Conservation (phyloP, 1,284 basidiomycete genomes). For the Ceratorhiza oryzae-sativae region DNA sequence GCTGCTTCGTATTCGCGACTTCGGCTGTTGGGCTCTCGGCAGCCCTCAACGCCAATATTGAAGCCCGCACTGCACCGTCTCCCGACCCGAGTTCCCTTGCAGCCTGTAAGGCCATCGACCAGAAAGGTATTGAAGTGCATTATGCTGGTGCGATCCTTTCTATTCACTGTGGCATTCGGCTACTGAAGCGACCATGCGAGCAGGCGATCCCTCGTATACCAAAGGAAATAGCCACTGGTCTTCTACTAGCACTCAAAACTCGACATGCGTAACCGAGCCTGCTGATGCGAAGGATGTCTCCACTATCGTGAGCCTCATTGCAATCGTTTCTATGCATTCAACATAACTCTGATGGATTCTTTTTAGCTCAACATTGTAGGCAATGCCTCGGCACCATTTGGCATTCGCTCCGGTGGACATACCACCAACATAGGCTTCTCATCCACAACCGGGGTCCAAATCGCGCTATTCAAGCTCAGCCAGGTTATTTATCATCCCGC, state of each 20-base stretch:
- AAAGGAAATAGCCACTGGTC: conserved; percentile 31
- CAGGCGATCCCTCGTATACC: conserved; percentile 12
- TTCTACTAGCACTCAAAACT: conserved; percentile 17
- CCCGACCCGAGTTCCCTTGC: not conserved
- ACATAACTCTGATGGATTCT: not conserved
- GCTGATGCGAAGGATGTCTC: conserved; percentile 10
- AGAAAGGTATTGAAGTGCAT: not conserved
- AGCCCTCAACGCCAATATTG: not conserved
- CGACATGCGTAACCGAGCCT: conserved; percentile 24
- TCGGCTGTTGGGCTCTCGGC: not conserved
- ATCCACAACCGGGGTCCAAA: conserved; percentile 63
- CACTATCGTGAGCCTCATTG: not conserved
- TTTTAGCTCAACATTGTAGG: not conserved
- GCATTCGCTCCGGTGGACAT: conserved; percentile 55
- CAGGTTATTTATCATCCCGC: conserved; percentile 55
- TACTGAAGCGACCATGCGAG: not conserved
- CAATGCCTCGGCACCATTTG: not conserved
- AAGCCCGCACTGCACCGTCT: not conserved
- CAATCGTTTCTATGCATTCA: not conserved
- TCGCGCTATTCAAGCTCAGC: conserved; percentile 61
- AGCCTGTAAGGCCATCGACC: not conserved
- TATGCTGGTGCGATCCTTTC: not conserved
- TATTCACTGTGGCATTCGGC: too few relatives aligned
- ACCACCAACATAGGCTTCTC: conserved; percentile 59
- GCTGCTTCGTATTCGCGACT: not conserved